A percentile compares a stretch with the other conserved stretches of the same genome.
Evolutionary conservation across 805 yeast species (phyloP).

Genomic region (Cyberlindnera euphorbiae): DNA sequence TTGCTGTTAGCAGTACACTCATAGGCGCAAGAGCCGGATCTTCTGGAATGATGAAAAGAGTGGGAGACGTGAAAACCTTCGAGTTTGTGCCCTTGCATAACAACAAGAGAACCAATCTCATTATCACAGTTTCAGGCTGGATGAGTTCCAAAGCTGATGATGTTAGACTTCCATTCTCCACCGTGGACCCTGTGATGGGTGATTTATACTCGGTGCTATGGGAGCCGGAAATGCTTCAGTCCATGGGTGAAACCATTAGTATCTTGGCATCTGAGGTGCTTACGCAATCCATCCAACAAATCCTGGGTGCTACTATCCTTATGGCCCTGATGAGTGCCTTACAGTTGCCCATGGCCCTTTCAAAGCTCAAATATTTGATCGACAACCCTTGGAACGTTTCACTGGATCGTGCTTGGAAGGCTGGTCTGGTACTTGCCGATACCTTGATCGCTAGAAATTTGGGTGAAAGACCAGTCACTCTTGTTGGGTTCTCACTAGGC

Average conservation of each 20-base stretch:
- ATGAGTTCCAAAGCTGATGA: slow-evolving; percentile 94
- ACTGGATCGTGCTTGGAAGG: slow-evolving; percentile 94
- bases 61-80: slow-evolving; percentile 89
- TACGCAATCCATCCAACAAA: slow-evolving; percentile 90
- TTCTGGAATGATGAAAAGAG: slow-evolving; percentile 77
- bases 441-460: slow-evolving; percentile 80
- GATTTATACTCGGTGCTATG: slow-evolving; percentile 86
- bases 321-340: slow-evolving; percentile 90
- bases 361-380: slow-evolving; percentile 81
- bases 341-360: slow-evolving; percentile 86
- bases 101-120: slow-evolving; percentile 79
- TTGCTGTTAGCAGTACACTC: slow-evolving; percentile 86
- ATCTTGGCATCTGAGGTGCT: slow-evolving; percentile 92
- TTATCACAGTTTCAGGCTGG: slow-evolving; percentile 95
- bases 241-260: slow-evolving; percentile 93
- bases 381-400: slow-evolving; percentile 99
- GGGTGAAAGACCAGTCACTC: slow-evolving; percentile 87
- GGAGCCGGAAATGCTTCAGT: slow-evolving; percentile 97
- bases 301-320: slow-evolving; percentile 84
- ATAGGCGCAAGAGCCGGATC: slow-evolving; percentile 89
- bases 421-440: slow-evolving; percentile 88
- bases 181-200: slow-evolving; percentile 97
- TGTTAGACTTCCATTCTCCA: slow-evolving; percentile 91
- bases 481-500: slow-evolving; percentile 92
- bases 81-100: slow-evolving; percentile 92